Evolutionary conservation across 345 rosid genomes (phyloP), one percentile per base, ranked within the genome.

Genomic region (Melaleuca quinquenervia): DNA sequence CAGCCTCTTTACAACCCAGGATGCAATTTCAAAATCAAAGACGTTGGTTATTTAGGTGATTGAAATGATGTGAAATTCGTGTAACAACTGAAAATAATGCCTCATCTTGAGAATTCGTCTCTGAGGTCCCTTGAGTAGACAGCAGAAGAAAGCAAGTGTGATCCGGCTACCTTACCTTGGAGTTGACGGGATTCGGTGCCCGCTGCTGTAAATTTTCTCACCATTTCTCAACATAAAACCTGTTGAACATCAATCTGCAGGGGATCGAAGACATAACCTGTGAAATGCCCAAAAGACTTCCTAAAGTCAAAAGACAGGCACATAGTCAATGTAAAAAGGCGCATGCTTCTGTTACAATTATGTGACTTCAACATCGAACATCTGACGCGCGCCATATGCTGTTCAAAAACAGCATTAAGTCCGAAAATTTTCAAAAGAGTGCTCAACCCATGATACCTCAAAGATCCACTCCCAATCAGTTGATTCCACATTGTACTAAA

Each of bases 151-250:
- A 70, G 78, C 12, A 70, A 36, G 0, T 36, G 24, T 70, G 24
- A 0, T 20, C 48, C 0, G 6, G 11, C 11, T 11, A 56, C 0
- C 0, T 70, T 32, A 70, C 24, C 21, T 29, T 15, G n/a, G 60
- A 70, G 12, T 16, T 32, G 24, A 70, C 3, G 45, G n/a, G 41
- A 1, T 62, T 62, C 2, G 22, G 75, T 1, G 5, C 76, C 78
- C 12, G 2, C 78, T 0, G 3, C 48, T 36, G 78, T 15, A 70
- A 18, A 0, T 18, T 70, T 70, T 9, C 78, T 70, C 48, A 6
- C 53, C 53, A 0, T 24, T 24, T 22, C n/a, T 55, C n/a, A 24
- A 55, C 13, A 70, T 24, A 8, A 32, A 70, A 8, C 48, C 48
- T 70, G 24, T 9, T 32, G 24, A 0, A 8, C 78, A 36, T 70